Base-by-base conservation (phyloP, 1,284 basidiomycete species). In the Trichosporon coremiiforme region DNA sequence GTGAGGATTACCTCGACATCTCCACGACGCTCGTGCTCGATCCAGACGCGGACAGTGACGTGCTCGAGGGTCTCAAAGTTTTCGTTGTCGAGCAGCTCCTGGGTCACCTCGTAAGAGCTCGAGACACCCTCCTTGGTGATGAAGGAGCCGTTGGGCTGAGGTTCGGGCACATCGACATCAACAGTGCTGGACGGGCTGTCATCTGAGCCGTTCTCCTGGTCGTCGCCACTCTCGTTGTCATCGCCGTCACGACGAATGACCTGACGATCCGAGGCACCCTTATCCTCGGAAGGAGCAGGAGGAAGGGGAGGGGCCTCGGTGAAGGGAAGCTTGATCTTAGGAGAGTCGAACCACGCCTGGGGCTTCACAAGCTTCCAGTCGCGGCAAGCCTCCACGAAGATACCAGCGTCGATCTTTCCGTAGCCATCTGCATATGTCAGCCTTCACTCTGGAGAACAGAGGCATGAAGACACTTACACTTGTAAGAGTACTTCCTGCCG, bases 11-110 rank as follows among this genome's bases (percentile, higher is more conserved):
- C 93, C 83, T 98, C 93, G 15, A 99, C 92, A 79, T 98, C 95
- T 1, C 97, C 97, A 69, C 97, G 86, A 64, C 89, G 86, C 20
- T 87, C 85, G 81, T 99, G 97, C 9, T 89, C 86, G 75, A 99
- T 95, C 92, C 95, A 98, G 0, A 99, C 94, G 69, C 89, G 89
- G 29, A 97, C 87, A 4, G 94, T 98, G 69, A 99, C 87, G 79
- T 99, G 97, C 84, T 99, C 97, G 71, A 99, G 85, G 50, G 82
- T 84, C 77, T 95, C 95, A 70, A 99, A 87, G 83, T 98, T 99
- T 74, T 90, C 86, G 41, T 88, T 84, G 29, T 86, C 78, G 67
- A 98, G 82, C 86, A 91, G 89, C 13, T 89, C 87, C 75, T 88
- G 82, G 1, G 92, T 93, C 69, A 99, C 85, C 20, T 87, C 86